Percentiles rank a stretch among this genome's conserved stretches.
Conservation (phyloP, 2,329 filamentous ascomycete genomes). For the Pseudocercospora fuligena region DNA sequence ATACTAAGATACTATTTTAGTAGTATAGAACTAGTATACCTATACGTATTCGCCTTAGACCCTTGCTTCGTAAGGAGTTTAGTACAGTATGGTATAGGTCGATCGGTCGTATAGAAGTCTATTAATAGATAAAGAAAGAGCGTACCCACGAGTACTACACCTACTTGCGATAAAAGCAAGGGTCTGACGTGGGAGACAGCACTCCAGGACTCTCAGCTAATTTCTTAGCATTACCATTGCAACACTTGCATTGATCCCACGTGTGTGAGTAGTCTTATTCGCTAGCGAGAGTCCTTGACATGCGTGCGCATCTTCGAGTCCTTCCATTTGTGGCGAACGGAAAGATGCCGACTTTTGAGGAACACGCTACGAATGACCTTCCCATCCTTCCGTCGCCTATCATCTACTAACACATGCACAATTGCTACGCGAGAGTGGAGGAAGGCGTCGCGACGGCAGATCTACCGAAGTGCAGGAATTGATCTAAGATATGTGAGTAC, state of each 20-base stretch:
- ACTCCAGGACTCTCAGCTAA: background rate
- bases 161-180: too few relatives aligned
- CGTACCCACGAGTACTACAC: too few relatives aligned
- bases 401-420: background rate
- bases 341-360: background rate
- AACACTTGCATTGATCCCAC: constrained; percentile 1
- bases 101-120: too few relatives aligned
- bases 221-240: constrained; percentile 4
- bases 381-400: background rate
- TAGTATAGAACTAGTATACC: too few relatives aligned
- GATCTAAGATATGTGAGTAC: background rate
- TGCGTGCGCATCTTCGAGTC: background rate
- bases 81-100: too few relatives aligned
- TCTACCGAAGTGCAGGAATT: background rate
- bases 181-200: too few relatives aligned
- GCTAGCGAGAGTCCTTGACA: background rate
- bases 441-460: background rate
- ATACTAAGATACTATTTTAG: too few relatives aligned
- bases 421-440: background rate
- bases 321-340: background rate
- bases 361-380: background rate
- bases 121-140: too few relatives aligned
- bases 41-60: too few relatives aligned
- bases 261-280: constrained; percentile 1
- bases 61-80: too few relatives aligned